Evolutionary conservation across 176 grass and related monocot species (phyloP), one percentile per base, ranked within the genome.

Genomic region (Triticum monococcum): DNA sequence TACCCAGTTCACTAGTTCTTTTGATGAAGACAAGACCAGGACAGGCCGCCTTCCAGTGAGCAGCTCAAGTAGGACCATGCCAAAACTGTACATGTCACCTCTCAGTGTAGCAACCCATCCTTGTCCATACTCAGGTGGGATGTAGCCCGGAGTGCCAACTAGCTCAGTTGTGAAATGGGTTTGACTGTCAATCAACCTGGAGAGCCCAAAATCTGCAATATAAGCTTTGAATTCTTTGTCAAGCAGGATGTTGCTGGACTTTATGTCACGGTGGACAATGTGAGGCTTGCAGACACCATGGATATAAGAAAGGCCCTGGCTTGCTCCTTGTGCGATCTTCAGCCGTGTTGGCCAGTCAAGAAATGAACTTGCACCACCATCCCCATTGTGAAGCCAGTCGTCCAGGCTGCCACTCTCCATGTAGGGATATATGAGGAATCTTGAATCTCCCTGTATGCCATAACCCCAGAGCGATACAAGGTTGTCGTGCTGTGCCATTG

Each of bases 391-490:
- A 73, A 97, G 89, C 95, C 91, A 95, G 56, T 95, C 92, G n/a
- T 95, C 92, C 70, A 97, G 66, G 65, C 95, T 95, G 14, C 95
- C 91, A 87, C 95, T 93, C 85, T 95, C 92, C 95, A 97, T 95
- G 63, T 84, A 97, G 5, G 92, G 91, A 85, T 89, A 96, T 79
- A 93, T 73, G 25, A 96, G 83, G 52, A 95, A 41, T 40, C 84
- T 89, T 77, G 87, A 81, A 20, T 83, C 43, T 75, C 87, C 91
- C 17, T 89, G 63, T 6, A 89, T 86, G 31, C 89, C 83, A 25
- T 93, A 95, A 37, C 94, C 94, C 85, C 82, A 90, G 11, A 93
- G 52, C 4, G 86, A 72, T 64, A 95, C 89, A 48, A 95, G 88
- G 81, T 93, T 85, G 5, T 93, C 89, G 23, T 95, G 84, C 25